These are phyloP conservation scores for Claviceps citrina DNA, from an alignment of 2,329 filamentous ascomycete species.

Conservation along the genomic window DNA sequence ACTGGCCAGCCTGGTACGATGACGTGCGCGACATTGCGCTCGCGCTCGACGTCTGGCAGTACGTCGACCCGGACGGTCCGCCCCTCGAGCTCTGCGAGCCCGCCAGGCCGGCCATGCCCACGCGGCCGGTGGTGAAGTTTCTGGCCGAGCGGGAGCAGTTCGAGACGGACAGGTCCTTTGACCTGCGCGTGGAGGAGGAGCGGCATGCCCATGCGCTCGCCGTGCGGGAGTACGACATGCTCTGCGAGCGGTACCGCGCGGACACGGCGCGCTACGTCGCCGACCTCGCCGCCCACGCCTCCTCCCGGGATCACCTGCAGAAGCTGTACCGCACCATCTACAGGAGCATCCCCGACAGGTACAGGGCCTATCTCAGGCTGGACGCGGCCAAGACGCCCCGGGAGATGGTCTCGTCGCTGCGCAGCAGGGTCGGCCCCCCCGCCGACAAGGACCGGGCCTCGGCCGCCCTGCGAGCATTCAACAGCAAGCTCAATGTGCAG, in stretches of 20 bases:
- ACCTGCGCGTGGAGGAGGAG: slow-evolving; percentile 4
- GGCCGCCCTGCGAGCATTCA: not conserved
- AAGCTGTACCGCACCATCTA: slow-evolving; percentile 6
- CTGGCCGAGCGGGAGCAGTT: not conserved
- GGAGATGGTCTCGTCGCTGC: slow-evolving; percentile 4
- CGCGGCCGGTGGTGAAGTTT: not conserved
- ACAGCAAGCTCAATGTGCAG: slow-evolving; percentile 2
- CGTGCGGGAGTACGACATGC: slow-evolving; percentile 5
- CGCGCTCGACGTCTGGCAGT: slow-evolving; percentile 6
- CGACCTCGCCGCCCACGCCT: slow-evolving; percentile 1
- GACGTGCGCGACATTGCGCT: slow-evolving; percentile 4
- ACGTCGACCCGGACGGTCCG: slow-evolving; percentile 6
- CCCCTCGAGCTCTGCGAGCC: slow-evolving; percentile 1
- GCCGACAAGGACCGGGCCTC: slow-evolving; percentile 1
- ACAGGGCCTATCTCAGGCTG: slow-evolving; percentile 5
- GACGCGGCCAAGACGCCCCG: slow-evolving; percentile 6
- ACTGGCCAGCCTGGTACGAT: slow-evolving; percentile 7
- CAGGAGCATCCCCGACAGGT: slow-evolving; percentile 4
- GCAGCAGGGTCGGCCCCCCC: not conserved
- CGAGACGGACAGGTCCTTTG: slow-evolving; percentile 5
- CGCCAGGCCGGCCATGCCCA: slow-evolving; percentile 1
- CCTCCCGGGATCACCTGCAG: slow-evolving; percentile 3
- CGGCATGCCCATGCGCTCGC: slow-evolving; percentile 3
- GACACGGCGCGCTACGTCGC: slow-evolving; percentile 4
- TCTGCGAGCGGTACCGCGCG: slow-evolving; percentile 6